Base-by-base conservation (phyloP, 306 rosid species). In the Astragalus membranaceus region DNA sequence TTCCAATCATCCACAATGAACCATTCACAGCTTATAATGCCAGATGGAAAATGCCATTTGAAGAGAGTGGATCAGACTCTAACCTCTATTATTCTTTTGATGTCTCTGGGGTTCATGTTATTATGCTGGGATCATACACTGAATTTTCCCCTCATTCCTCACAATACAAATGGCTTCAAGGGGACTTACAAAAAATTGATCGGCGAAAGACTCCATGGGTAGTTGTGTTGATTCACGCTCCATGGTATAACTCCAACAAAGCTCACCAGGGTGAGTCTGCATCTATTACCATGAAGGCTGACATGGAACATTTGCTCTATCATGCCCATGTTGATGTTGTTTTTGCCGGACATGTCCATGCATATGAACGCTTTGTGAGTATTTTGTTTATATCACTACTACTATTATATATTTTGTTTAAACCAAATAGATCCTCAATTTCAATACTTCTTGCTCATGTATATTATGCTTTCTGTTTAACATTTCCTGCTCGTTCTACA, bases 331-430 rank as follows among this genome's bases (percentile, higher is more conserved):
- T 91, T 42, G 99, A 94, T 72, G 60, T 83, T 66, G 89, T 93
- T 78, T 87, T 78, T 69, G 80, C 97, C 0, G 97, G 97, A 0
- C 98, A 93, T 44, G 91, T 91, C 6, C 96, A 94, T 64, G 97
- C 97, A 47, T 88, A 90, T 20, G 99, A 94, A 73, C 96, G 98
- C 35, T 88, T 94, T 56, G 98, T 90, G 57, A 83, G 97, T 74
- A 42, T 57, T 46, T 9, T 43, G 7, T 44, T 2, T 13, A 11
- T 20, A 20, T 20, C 23, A 20, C 23, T 20, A 20, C 23, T 20
- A 20, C 2, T 20, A 20, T 20, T 20, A 20, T 20, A 20, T 20
- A 20, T 20, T 20, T 20, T 20, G 23, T 20, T 20, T 20, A 20
- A 20, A 20, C 30, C 30, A 26, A 26, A 26, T 26, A 26, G 3